phyloP scores from a whole-genome alignment of 768 basidiomycete species.

The Trametes maxima region DNA sequence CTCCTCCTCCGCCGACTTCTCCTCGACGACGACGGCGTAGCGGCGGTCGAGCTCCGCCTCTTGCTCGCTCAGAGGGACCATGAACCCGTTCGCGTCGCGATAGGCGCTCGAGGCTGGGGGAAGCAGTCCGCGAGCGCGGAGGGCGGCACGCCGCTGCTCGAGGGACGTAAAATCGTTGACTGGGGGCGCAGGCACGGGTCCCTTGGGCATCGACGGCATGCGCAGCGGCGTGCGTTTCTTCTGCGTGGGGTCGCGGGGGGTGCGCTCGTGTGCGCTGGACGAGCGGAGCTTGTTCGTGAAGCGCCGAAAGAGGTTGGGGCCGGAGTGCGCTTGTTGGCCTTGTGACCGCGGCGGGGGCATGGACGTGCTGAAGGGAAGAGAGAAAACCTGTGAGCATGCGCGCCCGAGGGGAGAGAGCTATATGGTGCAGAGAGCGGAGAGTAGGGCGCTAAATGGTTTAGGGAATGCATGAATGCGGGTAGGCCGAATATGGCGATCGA shows the following conservation, averaged over 20 bases:
- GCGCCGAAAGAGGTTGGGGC: constrained; percentile 15
- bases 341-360: constrained; percentile 8
- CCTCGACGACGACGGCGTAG: constrained; percentile 19
- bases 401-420: background rate
- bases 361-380: background rate
- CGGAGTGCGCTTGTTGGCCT: background rate
- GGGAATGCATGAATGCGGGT: background rate
- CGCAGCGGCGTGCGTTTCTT: constrained; percentile 16
- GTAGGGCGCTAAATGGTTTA: background rate
- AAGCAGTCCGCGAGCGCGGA: constrained; percentile 23
- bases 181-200: constrained; percentile 14
- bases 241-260: background rate
- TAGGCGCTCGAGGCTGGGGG: constrained; percentile 5
- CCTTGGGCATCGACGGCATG: constrained; percentile 15
- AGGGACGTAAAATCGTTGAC: constrained; percentile 23
- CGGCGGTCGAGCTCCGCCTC: constrained; percentile 24
- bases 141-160: constrained; percentile 25
- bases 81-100: constrained; percentile 21
- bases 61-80: constrained; percentile 27
- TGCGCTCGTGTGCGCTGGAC: constrained; percentile 1
- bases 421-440: background rate
- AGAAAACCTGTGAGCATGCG: background rate
- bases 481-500: constrained; percentile 13
- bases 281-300: constrained; percentile 21
- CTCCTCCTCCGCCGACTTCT: background rate